Evolutionary conservation across 2,329 filamentous ascomycete species (phyloP), one percentile per base, ranked within the genome.

Genomic region (Ceratocystis destructans): DNA sequence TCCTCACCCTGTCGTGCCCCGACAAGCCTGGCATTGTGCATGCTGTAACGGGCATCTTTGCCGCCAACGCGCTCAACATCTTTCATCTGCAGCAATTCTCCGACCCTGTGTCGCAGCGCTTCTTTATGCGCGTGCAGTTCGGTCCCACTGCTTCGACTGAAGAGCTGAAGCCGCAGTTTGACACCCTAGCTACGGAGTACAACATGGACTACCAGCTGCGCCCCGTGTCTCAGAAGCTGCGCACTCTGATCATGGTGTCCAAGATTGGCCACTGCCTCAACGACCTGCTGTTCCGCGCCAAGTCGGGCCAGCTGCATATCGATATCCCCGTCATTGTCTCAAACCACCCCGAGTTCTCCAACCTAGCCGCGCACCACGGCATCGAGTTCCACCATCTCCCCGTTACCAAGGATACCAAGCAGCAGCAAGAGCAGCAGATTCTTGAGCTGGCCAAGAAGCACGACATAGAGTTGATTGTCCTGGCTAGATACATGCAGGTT

Each of bases 61-160:
- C 88, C 61, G 77, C 82, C 69, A 83, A 89, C 75, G 82, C 84
- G 71, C 82, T 92, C 77, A 94, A 91, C 76, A 89, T 94, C 73
- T 79, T 93, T 70, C 88, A 94, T 76, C 83, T 91, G 70, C 89
- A 91, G 77, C 89, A 94, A 77, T 94, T 90, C 79, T 88, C 85
- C 53, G 89, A 93, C 76, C 83, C 85, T 31, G 82, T 79, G 28
- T 88, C 86, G 22, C 78, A 88, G 73, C 87, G 82, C 67, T 94
- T 94, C 79, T 94, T 94, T 78, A 93, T 94, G 89, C 84, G 89
- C 73, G 88, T 93, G 71, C 89, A 92, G 75, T 93, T 93, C 72
- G 87, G 84, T 8, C 83, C 87, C 68, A 66, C 65, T n/a, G 45
- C 62, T 22, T 79, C 76, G 68, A 82, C 79, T 62, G 78, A 78